Evolutionary conservation across 495 filamentous ascomycete genomes (phyloP).

Genomic region (Aspergillus nanangensis): DNA sequence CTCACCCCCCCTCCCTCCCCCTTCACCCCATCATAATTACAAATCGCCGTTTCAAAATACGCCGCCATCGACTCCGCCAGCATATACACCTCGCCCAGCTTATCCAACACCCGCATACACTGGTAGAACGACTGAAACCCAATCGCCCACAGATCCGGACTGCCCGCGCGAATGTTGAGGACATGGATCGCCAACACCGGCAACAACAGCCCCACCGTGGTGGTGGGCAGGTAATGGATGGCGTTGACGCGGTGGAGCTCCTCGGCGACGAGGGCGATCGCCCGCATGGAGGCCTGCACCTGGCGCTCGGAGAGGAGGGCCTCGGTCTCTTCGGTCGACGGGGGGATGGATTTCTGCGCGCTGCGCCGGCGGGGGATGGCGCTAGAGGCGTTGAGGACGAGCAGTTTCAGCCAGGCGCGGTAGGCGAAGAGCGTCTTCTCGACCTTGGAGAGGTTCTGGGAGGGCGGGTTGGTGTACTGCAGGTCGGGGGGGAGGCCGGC

Average conservation of each 20-base stretch:
- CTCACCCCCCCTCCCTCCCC: neutral
- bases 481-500: neutral
- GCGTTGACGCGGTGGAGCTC: conserved; percentile 1
- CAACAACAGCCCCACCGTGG: conserved; percentile 5
- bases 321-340: neutral
- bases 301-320: neutral
- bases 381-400: conserved; percentile 5
- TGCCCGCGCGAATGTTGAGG: conserved; percentile 2
- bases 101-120: conserved; percentile 9
- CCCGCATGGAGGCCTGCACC: conserved; percentile 1
- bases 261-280: conserved; percentile 7
- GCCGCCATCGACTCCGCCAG: conserved; percentile 6
- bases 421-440: conserved; percentile 6
- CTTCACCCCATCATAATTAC: neutral
- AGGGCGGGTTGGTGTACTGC: conserved; percentile 1
- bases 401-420: conserved; percentile 11
- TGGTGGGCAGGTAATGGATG: conserved; percentile 7
- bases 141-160: conserved; percentile 1
- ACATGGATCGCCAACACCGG: conserved; percentile 3
- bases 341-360: neutral
- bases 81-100: conserved; percentile 9
- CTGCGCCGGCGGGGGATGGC: conserved; percentile 1
- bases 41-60: conserved; percentile 3
- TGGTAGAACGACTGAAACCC: conserved; percentile 7
- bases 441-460: neutral